Evolutionary conservation across 2,329 filamentous ascomycete species (phyloP), one percentile per base, ranked within the genome.

Genomic region (Ceratocystis lukuohia): DNA sequence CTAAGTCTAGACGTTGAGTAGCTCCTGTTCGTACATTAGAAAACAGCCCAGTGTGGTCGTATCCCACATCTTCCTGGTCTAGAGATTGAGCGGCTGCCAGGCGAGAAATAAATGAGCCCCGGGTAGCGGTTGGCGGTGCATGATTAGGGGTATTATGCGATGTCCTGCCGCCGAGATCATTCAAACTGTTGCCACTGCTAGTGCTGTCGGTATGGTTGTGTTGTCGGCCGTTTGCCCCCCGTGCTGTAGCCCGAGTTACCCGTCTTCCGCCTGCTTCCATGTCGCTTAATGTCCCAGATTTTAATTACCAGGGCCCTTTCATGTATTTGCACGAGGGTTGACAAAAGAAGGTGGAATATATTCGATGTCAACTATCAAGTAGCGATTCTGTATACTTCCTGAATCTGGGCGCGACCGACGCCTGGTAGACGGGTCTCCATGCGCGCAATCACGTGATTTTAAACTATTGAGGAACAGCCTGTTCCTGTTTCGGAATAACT

Each of bases 201-300:
- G 20, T 45, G 48, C 48, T 25, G 56, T 48, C 50, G 22, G 30
- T 64, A 15, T 46, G 22, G 25, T 63, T 48, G 41, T 46, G 25
- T 10, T 33, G 59, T 5, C 61, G 61, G 17, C 17, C 33, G 56
- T 17, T 37, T n/a, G 56, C 8, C 33, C 56, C 56, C 28, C 56
- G 56, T 59, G 65, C 22, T 33, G 46, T 37, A 20, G 65, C 61
- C 45, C 65, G 61, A 20, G 65, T 67, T 33, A 67, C 61, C 12
- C 65, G 65, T n/a, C 61, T 50, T 57, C 41, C 20, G 22, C 56
- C 30, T 37, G 56, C 28, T 37, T 59, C 56, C 56, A 59, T 59
- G 7, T 37, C 33, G 56, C 56, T 25, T 37, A 4, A 30, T 33
- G 15, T 17, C 33, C 20, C 12, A 8, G 56, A 7, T n/a, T 22